Conservation (phyloP, 1,139 yeast genomes). For the Magnusiomyces tetraspermus region DNA sequence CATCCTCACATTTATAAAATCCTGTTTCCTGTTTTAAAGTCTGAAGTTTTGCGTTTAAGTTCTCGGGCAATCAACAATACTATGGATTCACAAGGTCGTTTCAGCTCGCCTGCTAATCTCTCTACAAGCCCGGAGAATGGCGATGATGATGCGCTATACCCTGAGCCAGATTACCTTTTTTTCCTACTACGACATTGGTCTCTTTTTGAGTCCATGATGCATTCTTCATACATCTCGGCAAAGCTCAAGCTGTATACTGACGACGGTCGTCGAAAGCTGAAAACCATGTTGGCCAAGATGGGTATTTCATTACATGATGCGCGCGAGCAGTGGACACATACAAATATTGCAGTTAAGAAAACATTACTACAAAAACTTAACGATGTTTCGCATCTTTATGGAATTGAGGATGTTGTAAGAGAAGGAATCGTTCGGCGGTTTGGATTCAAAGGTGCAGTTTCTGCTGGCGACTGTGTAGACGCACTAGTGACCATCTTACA, state of each 20-base stretch:
- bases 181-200: constrained; percentile 91
- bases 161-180: constrained; percentile 78
- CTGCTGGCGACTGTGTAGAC: constrained; percentile 92
- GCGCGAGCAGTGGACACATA: constrained; percentile 85
- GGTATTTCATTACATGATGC: constrained; percentile 86
- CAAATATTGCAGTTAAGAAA: constrained; percentile 72
- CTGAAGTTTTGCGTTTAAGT: constrained; percentile 70
- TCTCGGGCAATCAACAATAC: constrained; percentile 39
- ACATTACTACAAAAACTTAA: constrained; percentile 61
- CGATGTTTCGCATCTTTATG: constrained; percentile 64
- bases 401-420: constrained; percentile 70
- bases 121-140: constrained; percentile 39
- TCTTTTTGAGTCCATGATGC: constrained; percentile 79
- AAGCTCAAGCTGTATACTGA: constrained; percentile 84
- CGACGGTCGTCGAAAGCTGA: constrained; percentile 77
- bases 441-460: constrained; percentile 78
- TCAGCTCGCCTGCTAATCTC: constrained; percentile 35
- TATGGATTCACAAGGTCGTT: constrained; percentile 39
- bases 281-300: constrained; percentile 91
- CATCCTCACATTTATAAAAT: constrained; percentile 70
- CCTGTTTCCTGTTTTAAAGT: constrained; percentile 63
- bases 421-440: constrained; percentile 80
- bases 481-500: constrained; percentile 79
- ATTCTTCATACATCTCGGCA: constrained; percentile 83
- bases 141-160: constrained; percentile 53